Conservation (phyloP, 2,329 filamentous ascomycete species). For the Cladophialophora carrionii region DNA sequence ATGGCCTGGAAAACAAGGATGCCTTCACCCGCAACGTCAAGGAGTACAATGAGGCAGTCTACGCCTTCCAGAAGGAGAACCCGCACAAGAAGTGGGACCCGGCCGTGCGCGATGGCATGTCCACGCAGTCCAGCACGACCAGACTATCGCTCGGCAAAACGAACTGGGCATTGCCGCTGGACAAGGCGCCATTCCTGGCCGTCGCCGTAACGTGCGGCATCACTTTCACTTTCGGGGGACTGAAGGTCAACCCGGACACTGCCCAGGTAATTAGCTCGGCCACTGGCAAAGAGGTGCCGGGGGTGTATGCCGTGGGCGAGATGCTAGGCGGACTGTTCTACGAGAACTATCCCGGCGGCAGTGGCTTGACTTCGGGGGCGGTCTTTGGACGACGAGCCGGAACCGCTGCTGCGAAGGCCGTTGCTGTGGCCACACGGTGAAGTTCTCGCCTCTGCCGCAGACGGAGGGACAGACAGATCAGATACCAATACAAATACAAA, state of each 20-base stretch:
- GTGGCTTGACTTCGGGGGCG: slow-evolving; percentile 63
- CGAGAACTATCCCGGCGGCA: slow-evolving; percentile 66
- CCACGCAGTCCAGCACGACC: slow-evolving; percentile 58
- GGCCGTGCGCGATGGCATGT: slow-evolving; percentile 63
- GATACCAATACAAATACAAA: background rate
- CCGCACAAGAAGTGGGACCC: slow-evolving; percentile 59
- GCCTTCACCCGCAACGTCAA: slow-evolving; percentile 58
- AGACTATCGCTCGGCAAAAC: slow-evolving; percentile 60
- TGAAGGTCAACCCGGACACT: slow-evolving; percentile 60
- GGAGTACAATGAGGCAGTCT: slow-evolving; percentile 63
- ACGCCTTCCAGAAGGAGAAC: slow-evolving; percentile 52
- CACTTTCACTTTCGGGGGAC: slow-evolving; percentile 70
- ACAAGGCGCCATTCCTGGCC: slow-evolving; percentile 62
- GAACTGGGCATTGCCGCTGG: slow-evolving; percentile 67
- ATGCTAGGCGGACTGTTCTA: slow-evolving; percentile 69
- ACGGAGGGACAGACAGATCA: background rate
- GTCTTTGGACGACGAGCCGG: slow-evolving; percentile 57
- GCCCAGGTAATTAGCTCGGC: slow-evolving; percentile 56
- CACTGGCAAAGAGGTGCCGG: slow-evolving; percentile 54
- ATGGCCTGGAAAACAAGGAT: slow-evolving; percentile 53
- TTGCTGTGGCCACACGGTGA: background rate
- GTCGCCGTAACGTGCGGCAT: slow-evolving; percentile 68
- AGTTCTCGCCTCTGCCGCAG: background rate
- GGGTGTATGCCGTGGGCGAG: slow-evolving; percentile 65
- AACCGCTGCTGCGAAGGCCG: slow-evolving; percentile 38